Conservation (phyloP, 1,139 yeast genomes). For the Suhomyces yuchorum region DNA sequence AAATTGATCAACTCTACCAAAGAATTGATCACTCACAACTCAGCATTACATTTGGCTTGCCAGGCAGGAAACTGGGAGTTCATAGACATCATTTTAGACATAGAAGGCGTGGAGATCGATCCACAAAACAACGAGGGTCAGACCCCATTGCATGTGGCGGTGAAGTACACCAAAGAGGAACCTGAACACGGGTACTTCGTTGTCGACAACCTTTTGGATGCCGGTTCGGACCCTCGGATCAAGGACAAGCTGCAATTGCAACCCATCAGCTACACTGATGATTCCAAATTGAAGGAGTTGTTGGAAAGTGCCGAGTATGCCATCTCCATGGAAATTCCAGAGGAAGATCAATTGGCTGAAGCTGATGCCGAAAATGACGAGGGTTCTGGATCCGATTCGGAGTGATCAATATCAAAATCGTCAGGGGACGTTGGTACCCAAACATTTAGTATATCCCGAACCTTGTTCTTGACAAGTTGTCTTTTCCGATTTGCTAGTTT, state of each 20-base stretch:
- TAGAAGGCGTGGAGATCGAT: slow-evolving; percentile 90
- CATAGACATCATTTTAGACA: slow-evolving; percentile 77
- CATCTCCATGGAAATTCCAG: slow-evolving; percentile 40
- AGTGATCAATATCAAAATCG: slow-evolving; percentile 28
- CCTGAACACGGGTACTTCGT: slow-evolving; percentile 85
- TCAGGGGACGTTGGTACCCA: slow-evolving; percentile 40
- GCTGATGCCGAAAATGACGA: slow-evolving; percentile 24
- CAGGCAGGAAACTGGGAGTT: slow-evolving; percentile 84
- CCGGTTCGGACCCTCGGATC: slow-evolving; percentile 82
- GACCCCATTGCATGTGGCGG: slow-evolving; percentile 89
- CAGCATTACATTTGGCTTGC: slow-evolving; percentile 82
- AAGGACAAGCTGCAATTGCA: slow-evolving; percentile 53
- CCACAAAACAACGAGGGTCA: slow-evolving; percentile 77
- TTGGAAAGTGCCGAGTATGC: slow-evolving; percentile 87
- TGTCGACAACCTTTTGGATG: slow-evolving; percentile 81
- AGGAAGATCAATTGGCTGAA: slow-evolving; percentile 29
- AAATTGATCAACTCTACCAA: slow-evolving; percentile 64
- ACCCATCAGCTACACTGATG: slow-evolving; percentile 73
- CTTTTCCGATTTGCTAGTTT: slow-evolving; percentile 29
- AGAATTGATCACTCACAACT: slow-evolving; percentile 78
- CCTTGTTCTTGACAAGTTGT: slow-evolving; percentile 26
- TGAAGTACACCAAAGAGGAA: slow-evolving; percentile 70
- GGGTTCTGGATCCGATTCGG: slow-evolving; percentile 42
- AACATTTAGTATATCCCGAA: slow-evolving; percentile 24
- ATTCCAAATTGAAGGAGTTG: slow-evolving; percentile 55